phyloP scores from a whole-genome alignment of 2,329 filamentous ascomycete species.

The Colletotrichum cuscutae region DNA sequence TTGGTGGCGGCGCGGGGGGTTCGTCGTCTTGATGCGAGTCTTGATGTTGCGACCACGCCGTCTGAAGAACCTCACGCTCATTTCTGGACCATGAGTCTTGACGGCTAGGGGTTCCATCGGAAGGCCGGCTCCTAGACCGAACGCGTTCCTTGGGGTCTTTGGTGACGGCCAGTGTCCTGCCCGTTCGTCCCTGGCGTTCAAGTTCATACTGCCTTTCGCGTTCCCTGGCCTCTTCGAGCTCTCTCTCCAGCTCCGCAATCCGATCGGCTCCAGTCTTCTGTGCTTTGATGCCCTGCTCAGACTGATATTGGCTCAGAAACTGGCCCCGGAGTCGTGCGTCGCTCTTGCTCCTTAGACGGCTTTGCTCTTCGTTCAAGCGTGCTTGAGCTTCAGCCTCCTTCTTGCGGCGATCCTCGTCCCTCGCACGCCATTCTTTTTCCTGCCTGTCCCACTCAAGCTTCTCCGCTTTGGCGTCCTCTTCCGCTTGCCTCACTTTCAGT shows the following conservation, averaged over 20 bases:
- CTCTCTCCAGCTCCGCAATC: slow-evolving; percentile 75
- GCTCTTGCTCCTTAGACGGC: slow-evolving; percentile 66
- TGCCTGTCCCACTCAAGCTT: slow-evolving; percentile 82
- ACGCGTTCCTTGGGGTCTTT: slow-evolving; percentile 45
- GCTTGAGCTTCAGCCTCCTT: slow-evolving; percentile 81
- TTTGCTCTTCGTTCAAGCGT: slow-evolving; percentile 73
- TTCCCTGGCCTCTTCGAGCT: slow-evolving; percentile 71
- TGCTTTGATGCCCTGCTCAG: slow-evolving; percentile 64
- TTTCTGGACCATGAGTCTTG: slow-evolving; percentile 73
- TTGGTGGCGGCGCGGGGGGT: slow-evolving; percentile 40
- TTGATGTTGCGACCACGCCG: slow-evolving; percentile 59
- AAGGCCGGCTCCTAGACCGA: slow-evolving; percentile 40
- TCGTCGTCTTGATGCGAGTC: slow-evolving; percentile 42
- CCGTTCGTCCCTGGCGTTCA: slow-evolving; percentile 62
- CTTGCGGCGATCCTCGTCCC: slow-evolving; percentile 75
- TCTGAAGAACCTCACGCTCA: slow-evolving; percentile 72
- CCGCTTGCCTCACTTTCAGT: slow-evolving; percentile 69
- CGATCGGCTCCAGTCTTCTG: slow-evolving; percentile 41
- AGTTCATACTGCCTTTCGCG: slow-evolving; percentile 72
- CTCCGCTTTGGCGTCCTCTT: slow-evolving; percentile 74
- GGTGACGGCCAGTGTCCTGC: slow-evolving; percentile 13
- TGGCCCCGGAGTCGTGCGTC: slow-evolving; percentile 82
- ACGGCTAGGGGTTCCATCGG: slow-evolving; percentile 55
- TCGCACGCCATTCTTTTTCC: slow-evolving; percentile 79
- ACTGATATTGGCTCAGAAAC: slow-evolving; percentile 87